Evolutionary conservation across 345 rosid genomes (phyloP).

Genomic region (Sisymbrium irio): DNA sequence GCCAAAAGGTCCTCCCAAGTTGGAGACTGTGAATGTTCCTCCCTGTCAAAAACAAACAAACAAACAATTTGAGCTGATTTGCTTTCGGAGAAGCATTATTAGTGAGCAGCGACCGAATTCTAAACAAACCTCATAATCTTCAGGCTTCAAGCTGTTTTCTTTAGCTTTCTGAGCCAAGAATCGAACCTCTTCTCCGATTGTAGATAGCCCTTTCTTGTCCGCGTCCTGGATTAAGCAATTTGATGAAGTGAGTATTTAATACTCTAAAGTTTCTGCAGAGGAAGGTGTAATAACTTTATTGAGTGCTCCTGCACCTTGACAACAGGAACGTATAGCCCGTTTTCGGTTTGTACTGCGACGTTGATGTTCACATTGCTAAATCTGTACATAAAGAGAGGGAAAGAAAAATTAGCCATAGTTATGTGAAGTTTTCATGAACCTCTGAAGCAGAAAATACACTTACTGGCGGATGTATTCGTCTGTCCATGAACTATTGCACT

Average conservation of each 20-base stretch:
- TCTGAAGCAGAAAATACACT: conserved; percentile 33
- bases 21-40: conserved; percentile 93
- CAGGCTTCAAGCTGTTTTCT: conserved; percentile 88
- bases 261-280: background rate
- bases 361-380: conserved; percentile 81
- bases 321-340: conserved; percentile 93
- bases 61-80: background rate
- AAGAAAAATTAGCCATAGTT: background rate
- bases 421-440: background rate
- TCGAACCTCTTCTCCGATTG: conserved; percentile 78
- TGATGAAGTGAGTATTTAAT: background rate
- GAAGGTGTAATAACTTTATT: background rate
- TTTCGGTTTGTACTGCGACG: conserved; percentile 95
- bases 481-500: conserved; percentile 97
- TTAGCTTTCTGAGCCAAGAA: conserved; percentile 83
- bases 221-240: conserved; percentile 59
- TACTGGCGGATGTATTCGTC: conserved; percentile 92
- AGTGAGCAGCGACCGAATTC: background rate
- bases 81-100: background rate
- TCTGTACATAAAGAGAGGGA: conserved; percentile 40
- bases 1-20: conserved; percentile 98
- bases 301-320: conserved; percentile 51
- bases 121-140: conserved; percentile 79
- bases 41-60: conserved; percentile 75
- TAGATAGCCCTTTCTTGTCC: conserved; percentile 87